These are phyloP conservation scores for Leucocoprinus birnbaumii DNA, from an alignment of 768 basidiomycete genomes.

Conservation along the genomic window DNA sequence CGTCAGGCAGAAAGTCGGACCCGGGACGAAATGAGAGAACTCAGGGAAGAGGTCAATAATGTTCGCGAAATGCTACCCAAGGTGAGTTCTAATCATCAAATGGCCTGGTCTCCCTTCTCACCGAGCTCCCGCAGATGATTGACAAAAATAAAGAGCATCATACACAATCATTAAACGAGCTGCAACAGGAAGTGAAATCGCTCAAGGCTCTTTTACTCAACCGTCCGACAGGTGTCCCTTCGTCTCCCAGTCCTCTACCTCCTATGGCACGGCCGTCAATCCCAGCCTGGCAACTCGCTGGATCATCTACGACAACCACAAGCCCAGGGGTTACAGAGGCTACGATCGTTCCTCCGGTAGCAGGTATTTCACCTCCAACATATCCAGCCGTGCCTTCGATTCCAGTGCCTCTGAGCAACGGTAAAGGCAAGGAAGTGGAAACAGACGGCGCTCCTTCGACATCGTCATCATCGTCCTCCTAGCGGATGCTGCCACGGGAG, in stretches of 20 bases:
- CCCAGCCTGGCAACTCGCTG: constrained; percentile 88
- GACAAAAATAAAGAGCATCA: constrained; percentile 90
- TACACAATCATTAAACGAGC: constrained; percentile 75
- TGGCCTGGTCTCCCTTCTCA: constrained; percentile 1
- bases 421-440: constrained; percentile 61
- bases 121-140: constrained; percentile 67
- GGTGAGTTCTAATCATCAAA: constrained; percentile 41
- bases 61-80: constrained; percentile 92
- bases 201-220: constrained; percentile 86
- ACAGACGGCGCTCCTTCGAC: neutral
- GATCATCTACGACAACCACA: constrained; percentile 12
- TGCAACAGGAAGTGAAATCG: constrained; percentile 93
- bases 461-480: too few species aligned
- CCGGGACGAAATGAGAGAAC: constrained; percentile 86
- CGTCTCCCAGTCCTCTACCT: constrained; percentile 49
- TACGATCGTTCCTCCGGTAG: constrained; percentile 19
- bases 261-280: constrained; percentile 67
- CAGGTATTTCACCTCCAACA: constrained; percentile 15
- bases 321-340: constrained; percentile 13
- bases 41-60: constrained; percentile 87
- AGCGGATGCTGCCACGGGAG: too few species aligned
- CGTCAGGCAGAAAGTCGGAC: constrained; percentile 75
- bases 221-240: constrained; percentile 52
- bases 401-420: constrained; percentile 25
- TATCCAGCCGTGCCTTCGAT: neutral